These are phyloP conservation scores for Globisporangium solare DNA, from an alignment of 352 stramenopile species.

Conservation along the genomic window DNA sequence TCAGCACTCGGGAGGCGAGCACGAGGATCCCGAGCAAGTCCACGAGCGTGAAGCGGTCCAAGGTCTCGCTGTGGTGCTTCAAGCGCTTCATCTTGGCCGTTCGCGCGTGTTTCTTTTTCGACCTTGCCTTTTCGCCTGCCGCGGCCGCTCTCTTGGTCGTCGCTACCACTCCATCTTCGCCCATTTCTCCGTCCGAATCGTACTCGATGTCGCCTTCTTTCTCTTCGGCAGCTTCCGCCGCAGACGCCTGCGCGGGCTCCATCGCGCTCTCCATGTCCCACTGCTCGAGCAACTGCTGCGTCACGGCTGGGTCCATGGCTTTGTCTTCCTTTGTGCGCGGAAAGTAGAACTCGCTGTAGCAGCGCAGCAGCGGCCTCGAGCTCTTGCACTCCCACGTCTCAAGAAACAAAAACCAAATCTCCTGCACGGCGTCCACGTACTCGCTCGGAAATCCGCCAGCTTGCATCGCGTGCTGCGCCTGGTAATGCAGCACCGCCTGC, in stretches of 20 bases:
- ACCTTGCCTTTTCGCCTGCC: background rate
- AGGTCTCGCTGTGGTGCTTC: conserved; percentile 9
- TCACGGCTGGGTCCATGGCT: conserved; percentile 45
- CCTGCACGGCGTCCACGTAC: conserved; percentile 39
- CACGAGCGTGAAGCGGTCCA: conserved; percentile 48
- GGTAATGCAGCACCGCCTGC: conserved; percentile 54
- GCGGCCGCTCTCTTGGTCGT: background rate
- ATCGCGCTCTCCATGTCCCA: conserved; percentile 52
- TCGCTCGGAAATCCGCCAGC: conserved; percentile 33
- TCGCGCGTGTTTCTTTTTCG: background rate
- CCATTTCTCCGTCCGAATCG: background rate
- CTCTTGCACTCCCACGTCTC: conserved; percentile 58
- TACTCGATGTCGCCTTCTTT: conserved; percentile 1
- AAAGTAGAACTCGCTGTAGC: conserved; percentile 72
- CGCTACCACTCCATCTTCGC: background rate
- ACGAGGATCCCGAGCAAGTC: conserved; percentile 60
- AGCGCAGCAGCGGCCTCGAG: conserved; percentile 51
- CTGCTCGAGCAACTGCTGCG: conserved; percentile 59
- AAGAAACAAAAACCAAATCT: conserved; percentile 70
- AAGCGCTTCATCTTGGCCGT: background rate
- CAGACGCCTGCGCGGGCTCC: conserved; percentile 10
- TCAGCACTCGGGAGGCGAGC: conserved; percentile 58
- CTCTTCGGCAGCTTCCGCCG: conserved; percentile 9
- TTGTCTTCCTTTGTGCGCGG: conserved; percentile 22
- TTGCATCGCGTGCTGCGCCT: conserved; percentile 40